Conservation (phyloP, 2,329 filamentous ascomycete genomes). For the Colletotrichum australisinense region DNA sequence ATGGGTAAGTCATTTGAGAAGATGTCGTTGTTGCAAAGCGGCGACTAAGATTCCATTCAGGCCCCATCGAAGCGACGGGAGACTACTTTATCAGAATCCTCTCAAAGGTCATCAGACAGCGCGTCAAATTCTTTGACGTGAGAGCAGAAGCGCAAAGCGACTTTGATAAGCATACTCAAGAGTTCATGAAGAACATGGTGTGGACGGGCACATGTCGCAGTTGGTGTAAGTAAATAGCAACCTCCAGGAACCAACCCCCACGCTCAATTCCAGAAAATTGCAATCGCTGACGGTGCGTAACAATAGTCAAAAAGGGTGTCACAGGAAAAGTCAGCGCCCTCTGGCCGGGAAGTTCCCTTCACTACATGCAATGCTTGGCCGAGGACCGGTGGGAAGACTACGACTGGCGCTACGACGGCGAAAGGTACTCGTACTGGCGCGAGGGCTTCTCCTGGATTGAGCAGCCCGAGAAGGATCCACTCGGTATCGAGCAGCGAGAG, state of each 20-base stretch:
- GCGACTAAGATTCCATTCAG: constrained; percentile 3
- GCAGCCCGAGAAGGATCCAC: constrained; percentile 35
- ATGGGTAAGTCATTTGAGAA: constrained; percentile 34
- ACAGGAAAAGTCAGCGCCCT: constrained; percentile 53
- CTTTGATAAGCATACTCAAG: constrained; percentile 56
- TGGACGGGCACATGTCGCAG: constrained; percentile 7
- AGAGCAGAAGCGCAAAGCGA: constrained; percentile 52
- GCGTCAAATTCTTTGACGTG: constrained; percentile 38
- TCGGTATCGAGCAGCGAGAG: constrained; percentile 33
- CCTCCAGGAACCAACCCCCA: too few species aligned
- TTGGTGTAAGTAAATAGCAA: not conserved
- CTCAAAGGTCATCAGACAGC: constrained; percentile 38
- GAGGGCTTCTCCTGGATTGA: constrained; percentile 40
- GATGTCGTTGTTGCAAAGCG: too few species aligned
- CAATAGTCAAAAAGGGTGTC: constrained; percentile 38
- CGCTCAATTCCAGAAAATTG: not conserved
- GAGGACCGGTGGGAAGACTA: constrained; percentile 42
- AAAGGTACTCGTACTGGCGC: constrained; percentile 40
- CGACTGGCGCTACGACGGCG: constrained; percentile 37
- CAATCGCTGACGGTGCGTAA: not conserved
- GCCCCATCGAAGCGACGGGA: constrained; percentile 41
- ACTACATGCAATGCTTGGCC: constrained; percentile 56
- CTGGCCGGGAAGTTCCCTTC: constrained; percentile 56
- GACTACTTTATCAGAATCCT: constrained; percentile 43
- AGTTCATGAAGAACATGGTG: constrained; percentile 51